Conservation (phyloP, 169 alveolate species). For the Babesia ovis region DNA sequence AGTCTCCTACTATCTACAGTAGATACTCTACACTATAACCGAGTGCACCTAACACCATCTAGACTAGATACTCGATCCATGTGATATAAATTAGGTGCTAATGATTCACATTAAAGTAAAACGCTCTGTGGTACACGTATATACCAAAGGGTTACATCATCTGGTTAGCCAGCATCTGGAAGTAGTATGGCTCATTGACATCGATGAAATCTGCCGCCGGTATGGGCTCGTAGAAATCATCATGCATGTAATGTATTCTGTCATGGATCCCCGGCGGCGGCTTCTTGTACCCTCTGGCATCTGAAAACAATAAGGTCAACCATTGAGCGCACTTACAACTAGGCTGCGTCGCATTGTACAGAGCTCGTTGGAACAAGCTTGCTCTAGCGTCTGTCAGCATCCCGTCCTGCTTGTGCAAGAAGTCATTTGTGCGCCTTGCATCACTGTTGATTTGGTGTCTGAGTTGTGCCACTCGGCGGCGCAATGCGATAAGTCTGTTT, state of each 20-base stretch:
- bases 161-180: slow-evolving; percentile 24
- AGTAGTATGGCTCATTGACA: slow-evolving; percentile 34
- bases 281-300: slow-evolving; percentile 15
- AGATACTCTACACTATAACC: too few species aligned
- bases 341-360: slow-evolving; percentile 33
- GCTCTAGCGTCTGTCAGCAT: slow-evolving; percentile 64
- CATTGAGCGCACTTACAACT: background rate
- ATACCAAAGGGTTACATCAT: background rate
- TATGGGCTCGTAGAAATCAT: slow-evolving; percentile 22
- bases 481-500: slow-evolving; percentile 32
- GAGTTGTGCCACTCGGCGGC: slow-evolving; percentile 32
- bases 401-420: slow-evolving; percentile 38
- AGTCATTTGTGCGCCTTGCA: slow-evolving; percentile 40
- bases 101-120: too few species aligned
- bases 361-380: slow-evolving; percentile 54
- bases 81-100: too few species aligned
- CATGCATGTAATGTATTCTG: slow-evolving; percentile 16
- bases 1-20: too few species aligned
- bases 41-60: too few species aligned
- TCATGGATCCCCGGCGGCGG: slow-evolving; percentile 30
- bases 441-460: slow-evolving; percentile 16
- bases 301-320: background rate
- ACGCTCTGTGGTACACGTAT: background rate
- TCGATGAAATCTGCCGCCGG: slow-evolving; percentile 28
- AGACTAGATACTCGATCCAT: background rate